These are phyloP conservation scores for Plantago major DNA, from an alignment of 257 asterid species.

Conservation along the genomic window DNA sequence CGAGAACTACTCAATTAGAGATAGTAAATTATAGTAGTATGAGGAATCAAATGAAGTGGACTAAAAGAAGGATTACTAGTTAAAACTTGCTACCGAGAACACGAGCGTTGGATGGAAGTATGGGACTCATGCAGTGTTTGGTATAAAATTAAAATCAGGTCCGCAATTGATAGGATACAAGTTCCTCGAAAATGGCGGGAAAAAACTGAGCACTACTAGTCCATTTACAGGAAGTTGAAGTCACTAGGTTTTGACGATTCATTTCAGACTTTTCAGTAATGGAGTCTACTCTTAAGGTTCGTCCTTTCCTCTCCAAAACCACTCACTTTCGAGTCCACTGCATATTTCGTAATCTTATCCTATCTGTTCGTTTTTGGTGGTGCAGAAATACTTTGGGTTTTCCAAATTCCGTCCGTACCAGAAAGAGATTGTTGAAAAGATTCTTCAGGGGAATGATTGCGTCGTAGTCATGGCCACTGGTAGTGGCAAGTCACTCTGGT, in stretches of 20 bases:
- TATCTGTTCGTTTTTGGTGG: not conserved
- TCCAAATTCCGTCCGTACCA: conserved; percentile 85
- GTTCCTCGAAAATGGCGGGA: too few relatives aligned
- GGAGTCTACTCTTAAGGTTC: conserved; percentile 71
- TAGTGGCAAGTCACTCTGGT: conserved; percentile 95
- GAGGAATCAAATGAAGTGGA: too few relatives aligned
- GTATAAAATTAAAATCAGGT: too few relatives aligned
- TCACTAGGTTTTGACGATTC: not conserved
- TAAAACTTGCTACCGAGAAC: too few relatives aligned
- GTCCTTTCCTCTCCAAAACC: not conserved
- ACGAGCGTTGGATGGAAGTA: too few relatives aligned
- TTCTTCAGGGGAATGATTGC: conserved; percentile 70
- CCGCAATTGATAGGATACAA: too few relatives aligned
- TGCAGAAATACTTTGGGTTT: conserved; percentile 81
- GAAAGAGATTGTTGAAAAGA: conserved; percentile 65
- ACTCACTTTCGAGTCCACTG: not conserved
- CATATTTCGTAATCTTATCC: not conserved
- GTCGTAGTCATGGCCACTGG: conserved; percentile 95
- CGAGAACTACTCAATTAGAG: too few relatives aligned
- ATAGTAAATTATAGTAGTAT: too few relatives aligned
- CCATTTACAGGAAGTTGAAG: not conserved
- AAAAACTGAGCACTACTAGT: not conserved
- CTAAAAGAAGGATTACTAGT: too few relatives aligned
- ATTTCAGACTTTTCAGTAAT: conserved; percentile 17
- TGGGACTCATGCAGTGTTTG: too few relatives aligned